Evolutionary conservation across 1,139 yeast species (phyloP), one percentile per base, ranked within the genome.

Genomic region (Candida pseudoviswanathii): DNA sequence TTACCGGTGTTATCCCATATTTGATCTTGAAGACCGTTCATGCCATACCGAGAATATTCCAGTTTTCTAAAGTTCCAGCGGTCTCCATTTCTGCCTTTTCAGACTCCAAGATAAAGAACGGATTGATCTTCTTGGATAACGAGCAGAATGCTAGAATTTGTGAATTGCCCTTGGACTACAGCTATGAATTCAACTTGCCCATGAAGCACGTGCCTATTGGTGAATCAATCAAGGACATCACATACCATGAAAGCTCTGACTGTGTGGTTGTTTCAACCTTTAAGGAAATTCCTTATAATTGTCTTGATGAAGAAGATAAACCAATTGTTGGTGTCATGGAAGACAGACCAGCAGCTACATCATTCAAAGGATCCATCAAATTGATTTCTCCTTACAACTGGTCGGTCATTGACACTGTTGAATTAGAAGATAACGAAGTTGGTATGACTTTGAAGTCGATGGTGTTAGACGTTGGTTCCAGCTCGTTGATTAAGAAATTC

Each of bases 1-100:
- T 91, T 3, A 85, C 95, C 1, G 97, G 97, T 37, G 78, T 79
- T 22, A 80, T 80, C 11, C 91, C 97, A 0, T 86, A 83, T 55
- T 72, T 86, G 50, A 77, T 92, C 4, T 67, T 85, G 33, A 88
- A 88, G 56, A 78, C 85, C 9, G 73, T 80, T 34, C 84, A 81
- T 54, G 80, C 95, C 0, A 70, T 77, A 4, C 90, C 96, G 1
- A 73, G 87, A 51, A 74, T 89, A 24, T 85, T 83, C 65, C 84
- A 81, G 53, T 85, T 91, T 61, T 80, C 89, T 3, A 79, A 82
- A 46, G 76, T 80, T 21, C 83, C 89, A 0, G 77, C 84, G 22
- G 80, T 84, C 37, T 84, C 92, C 1, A 79, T 86, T 58, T 85
- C 84, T 0, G 71, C 78, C 16, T 84, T 74, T 58, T 67, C 72